Base-by-base conservation (phyloP, 179 eudicot species). In the Corrigiola litoralis region DNA sequence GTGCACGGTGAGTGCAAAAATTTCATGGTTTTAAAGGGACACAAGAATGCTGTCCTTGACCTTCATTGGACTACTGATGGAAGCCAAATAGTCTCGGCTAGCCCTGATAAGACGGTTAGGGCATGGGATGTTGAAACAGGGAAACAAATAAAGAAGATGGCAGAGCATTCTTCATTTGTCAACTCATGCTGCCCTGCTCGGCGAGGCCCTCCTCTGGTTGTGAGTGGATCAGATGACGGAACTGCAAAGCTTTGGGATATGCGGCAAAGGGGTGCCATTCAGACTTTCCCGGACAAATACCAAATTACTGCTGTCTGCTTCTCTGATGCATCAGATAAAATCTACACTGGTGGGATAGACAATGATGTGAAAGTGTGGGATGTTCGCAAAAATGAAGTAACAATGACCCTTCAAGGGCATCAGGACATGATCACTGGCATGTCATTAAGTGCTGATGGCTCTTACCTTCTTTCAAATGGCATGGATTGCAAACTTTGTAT, bases 61-160 rank as follows among this genome's bases (percentile, higher is more conserved):
- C 95, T 92, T 59, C 94, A 92, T 60, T 92, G 98, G 98, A 87
- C 89, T 10, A 79, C 94, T 6, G 97, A 90, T 66, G 97, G 98
- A 28, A 73, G 82, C 1, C 97, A 88, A 73, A 74, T 92, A 62
- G 78, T 92, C 63, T 92, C 98, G 5, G 90, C 95, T 37, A 92
- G 98, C 69, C 95, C 98, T 7, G 97, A 92, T 66, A 92, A 87
- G 71, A 92, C 97, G 0, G 70, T 92, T 28, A 73, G 98, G 63
- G 98, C 98, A 65, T 92, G 99, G 99, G 97, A 90, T 56, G 94
- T 90, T 0, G 99, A 94, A 72, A 87, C 95, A 0, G 99, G 97
- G 18, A 90, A 90, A 45, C 99, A 94, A 66, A 75, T 90, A 6
- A 94, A 94, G 67, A 94, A 90, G 69, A 94, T 94, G 99, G 86